phyloP scores from a whole-genome alignment of 768 basidiomycete genomes.

The Mycena amicta region DNA sequence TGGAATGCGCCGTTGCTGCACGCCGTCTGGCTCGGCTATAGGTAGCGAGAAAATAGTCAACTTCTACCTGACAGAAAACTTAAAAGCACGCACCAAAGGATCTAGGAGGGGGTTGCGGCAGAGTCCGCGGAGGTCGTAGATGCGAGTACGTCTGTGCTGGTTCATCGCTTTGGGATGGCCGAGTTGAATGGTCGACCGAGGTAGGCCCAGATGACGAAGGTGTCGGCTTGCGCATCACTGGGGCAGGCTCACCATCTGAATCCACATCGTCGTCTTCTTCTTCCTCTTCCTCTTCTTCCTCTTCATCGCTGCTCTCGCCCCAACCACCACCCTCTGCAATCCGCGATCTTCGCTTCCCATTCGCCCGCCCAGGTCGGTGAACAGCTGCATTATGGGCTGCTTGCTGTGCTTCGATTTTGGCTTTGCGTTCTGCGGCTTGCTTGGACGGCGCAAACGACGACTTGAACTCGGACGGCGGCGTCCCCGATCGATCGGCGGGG shows the following conservation, averaged over 20 bases:
- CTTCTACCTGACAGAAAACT: constrained; percentile 9
- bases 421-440: constrained; percentile 82
- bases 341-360: constrained; percentile 63
- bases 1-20: constrained; percentile 40
- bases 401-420: constrained; percentile 81
- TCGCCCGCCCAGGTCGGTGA: constrained; percentile 71
- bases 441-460: constrained; percentile 90
- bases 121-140: constrained; percentile 58
- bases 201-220: constrained; percentile 27
- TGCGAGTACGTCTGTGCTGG: constrained; percentile 45
- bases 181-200: constrained; percentile 31
- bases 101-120: constrained; percentile 65
- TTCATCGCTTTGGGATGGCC: constrained; percentile 26
- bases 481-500: constrained; percentile 13
- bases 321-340: constrained; percentile 61
- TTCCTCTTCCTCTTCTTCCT: constrained; percentile 86
- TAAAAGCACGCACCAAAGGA: constrained; percentile 39
- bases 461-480: constrained; percentile 49
- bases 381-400: constrained; percentile 79
- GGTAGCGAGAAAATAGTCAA: constrained; percentile 11
- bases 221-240: constrained; percentile 28
- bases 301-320: constrained; percentile 79
- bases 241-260: constrained; percentile 52
- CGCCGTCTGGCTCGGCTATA: constrained; percentile 50
- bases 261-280: constrained; percentile 73